These are phyloP conservation scores for Elsinoe batatas DNA, from an alignment of 2,329 filamentous ascomycete species.

Conservation along the genomic window DNA sequence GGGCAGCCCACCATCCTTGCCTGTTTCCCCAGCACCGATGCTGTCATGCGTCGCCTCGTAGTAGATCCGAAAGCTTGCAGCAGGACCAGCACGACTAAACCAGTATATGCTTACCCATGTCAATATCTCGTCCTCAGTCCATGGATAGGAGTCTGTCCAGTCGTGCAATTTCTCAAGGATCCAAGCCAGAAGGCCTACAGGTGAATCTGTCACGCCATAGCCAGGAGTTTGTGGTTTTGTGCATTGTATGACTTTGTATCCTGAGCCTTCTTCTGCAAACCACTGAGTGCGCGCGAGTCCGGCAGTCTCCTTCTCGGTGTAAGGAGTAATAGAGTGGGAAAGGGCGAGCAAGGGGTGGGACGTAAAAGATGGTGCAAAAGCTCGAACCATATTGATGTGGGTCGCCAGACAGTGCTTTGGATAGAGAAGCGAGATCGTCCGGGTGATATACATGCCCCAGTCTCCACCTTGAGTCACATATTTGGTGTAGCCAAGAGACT, in stretches of 20 bases:
- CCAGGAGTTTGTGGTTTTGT: slow-evolving; percentile 66
- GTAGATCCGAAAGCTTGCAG: slow-evolving; percentile 60
- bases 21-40: neutral
- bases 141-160: slow-evolving; percentile 63
- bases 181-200: slow-evolving; percentile 63
- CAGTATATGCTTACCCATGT: slow-evolving; percentile 67
- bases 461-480: slow-evolving; percentile 57
- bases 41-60: slow-evolving; percentile 50
- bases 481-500: slow-evolving; percentile 52
- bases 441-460: slow-evolving; percentile 59
- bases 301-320: slow-evolving; percentile 41
- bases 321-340: slow-evolving; percentile 46
- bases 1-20: slow-evolving; percentile 11
- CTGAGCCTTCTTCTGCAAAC: slow-evolving; percentile 49
- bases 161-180: slow-evolving; percentile 72
- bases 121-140: slow-evolving; percentile 66
- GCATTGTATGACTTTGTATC: slow-evolving; percentile 50
- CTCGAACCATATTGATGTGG: slow-evolving; percentile 53
- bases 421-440: slow-evolving; percentile 51
- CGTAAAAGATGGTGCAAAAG: slow-evolving; percentile 40
- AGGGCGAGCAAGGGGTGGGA: slow-evolving; percentile 49
- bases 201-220: slow-evolving; percentile 59
- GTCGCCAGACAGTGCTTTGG: slow-evolving; percentile 47
- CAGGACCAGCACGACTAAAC: slow-evolving; percentile 59
- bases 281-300: slow-evolving; percentile 46